Conservation (phyloP, 768 basidiomycete genomes). For the Mycena chlorophos region DNA sequence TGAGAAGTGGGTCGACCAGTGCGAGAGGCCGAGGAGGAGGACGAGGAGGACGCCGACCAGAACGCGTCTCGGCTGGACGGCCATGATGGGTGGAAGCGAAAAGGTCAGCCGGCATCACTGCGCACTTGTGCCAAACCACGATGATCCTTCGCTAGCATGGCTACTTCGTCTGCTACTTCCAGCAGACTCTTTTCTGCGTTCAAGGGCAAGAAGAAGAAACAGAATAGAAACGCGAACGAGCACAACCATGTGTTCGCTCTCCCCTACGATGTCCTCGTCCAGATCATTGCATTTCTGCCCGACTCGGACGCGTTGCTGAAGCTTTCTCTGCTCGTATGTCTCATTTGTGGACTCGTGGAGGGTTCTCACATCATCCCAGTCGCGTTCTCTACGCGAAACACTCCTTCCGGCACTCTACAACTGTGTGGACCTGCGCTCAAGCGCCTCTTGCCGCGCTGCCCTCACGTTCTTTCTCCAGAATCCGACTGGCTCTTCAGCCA, state of each 20-base stretch:
- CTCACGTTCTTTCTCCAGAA: constrained; percentile 4
- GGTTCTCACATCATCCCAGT: constrained; percentile 10
- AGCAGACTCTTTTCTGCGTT: background rate
- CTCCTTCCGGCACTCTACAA: constrained; percentile 15
- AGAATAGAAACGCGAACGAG: constrained; percentile 8
- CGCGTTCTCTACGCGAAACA: constrained; percentile 6
- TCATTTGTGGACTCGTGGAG: too few relatives aligned
- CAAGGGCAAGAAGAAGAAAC: background rate
- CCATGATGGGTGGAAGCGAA: background rate
- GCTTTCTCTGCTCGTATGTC: constrained; percentile 9
- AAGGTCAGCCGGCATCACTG: too few relatives aligned
- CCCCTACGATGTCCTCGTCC: constrained; percentile 3
- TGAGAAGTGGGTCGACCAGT: background rate
- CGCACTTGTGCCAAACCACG: too few relatives aligned
- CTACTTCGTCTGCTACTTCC: background rate
- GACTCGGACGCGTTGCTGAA: background rate
- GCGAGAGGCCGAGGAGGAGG: background rate
- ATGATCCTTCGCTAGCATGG: too few relatives aligned
- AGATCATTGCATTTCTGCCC: background rate
- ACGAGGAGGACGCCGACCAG: background rate
- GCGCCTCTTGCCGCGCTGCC: constrained; percentile 3
- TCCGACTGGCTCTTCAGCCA: constrained; percentile 6
- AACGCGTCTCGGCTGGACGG: background rate
- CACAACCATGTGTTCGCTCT: constrained; percentile 20
- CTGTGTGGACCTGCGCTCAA: constrained; percentile 18